Conservation (phyloP, 305 asterid genomes). For the Ilex paraguariensis region DNA sequence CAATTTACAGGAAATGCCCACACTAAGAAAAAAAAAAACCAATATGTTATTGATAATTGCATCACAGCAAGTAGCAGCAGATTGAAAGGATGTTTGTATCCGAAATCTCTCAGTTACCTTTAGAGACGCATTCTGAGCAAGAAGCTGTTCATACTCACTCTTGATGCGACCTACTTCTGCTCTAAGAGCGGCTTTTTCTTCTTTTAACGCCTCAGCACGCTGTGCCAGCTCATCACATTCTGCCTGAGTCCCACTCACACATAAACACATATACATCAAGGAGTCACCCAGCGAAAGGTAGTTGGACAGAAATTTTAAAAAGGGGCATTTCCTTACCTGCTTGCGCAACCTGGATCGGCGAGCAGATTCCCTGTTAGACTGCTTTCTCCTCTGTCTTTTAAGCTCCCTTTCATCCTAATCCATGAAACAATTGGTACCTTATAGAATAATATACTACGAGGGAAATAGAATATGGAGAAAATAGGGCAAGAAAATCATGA, state of each 20-base stretch:
- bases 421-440: neutral
- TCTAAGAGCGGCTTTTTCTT: slow-evolving; percentile 72
- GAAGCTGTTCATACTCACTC: slow-evolving; percentile 66
- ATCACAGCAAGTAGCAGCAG: neutral
- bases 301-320: neutral
- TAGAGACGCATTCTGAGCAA: slow-evolving; percentile 68
- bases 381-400: slow-evolving; percentile 93
- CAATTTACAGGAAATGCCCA: too few relatives aligned
- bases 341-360: slow-evolving; percentile 93
- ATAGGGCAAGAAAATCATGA: too few relatives aligned
- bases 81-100: too few relatives aligned
- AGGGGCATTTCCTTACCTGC: slow-evolving; percentile 48
- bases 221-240: slow-evolving; percentile 90
- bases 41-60: neutral
- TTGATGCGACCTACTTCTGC: slow-evolving; percentile 63
- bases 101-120: slow-evolving; percentile 35
- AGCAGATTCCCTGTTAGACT: slow-evolving; percentile 97
- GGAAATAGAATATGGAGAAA: too few relatives aligned
- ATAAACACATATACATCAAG: neutral
- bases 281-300: neutral
- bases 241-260: slow-evolving; percentile 38
- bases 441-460: too few relatives aligned
- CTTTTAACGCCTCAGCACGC: slow-evolving; percentile 65
- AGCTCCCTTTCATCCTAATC: slow-evolving; percentile 93
- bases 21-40: too few relatives aligned